A percentile compares a stretch with the other conserved stretches of the same genome.
Evolutionary conservation across 805 yeast species (phyloP).

Genomic region (Metschnikowia colocasiae): DNA sequence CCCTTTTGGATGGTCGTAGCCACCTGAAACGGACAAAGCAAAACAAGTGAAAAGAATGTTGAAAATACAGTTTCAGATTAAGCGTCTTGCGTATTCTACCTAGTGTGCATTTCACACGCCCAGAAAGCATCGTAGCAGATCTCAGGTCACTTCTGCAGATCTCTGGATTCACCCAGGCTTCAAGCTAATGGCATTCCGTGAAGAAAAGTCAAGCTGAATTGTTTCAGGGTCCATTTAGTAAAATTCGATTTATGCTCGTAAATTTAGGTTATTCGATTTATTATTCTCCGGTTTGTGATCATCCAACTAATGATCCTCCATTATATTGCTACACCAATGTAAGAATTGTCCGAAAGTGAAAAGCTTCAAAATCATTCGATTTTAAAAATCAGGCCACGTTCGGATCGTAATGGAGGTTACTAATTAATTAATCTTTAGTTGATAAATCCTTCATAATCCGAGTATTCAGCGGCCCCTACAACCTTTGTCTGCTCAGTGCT

Average conservation of each 20-base stretch:
- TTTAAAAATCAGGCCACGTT: not conserved
- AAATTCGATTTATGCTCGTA: not conserved
- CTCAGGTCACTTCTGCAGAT: not conserved
- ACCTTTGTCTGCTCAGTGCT: not conserved
- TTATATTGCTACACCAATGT: not conserved
- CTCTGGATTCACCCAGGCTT: not conserved
- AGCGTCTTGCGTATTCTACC: slow-evolving; percentile 1
- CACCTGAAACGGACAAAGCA: not conserved
- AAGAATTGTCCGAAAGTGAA: not conserved
- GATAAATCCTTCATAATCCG: not conserved
- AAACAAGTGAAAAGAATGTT: not conserved
- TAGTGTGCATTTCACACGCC: slow-evolving; percentile 1
- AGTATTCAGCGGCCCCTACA: not conserved
- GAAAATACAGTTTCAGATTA: not conserved
- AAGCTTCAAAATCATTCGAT: not conserved
- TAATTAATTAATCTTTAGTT: not conserved
- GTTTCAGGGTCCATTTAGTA: not conserved
- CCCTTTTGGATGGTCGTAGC: not conserved
- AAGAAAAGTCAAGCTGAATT: not conserved
- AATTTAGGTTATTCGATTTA: not conserved
- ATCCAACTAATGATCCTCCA: not conserved
- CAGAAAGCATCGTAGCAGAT: not conserved
- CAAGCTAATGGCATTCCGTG: not conserved
- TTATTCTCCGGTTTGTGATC: not conserved
- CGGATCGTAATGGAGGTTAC: not conserved